Evolutionary conservation across 176 grass and related monocot species (phyloP).

Genomic region (Eleusine coracana): DNA sequence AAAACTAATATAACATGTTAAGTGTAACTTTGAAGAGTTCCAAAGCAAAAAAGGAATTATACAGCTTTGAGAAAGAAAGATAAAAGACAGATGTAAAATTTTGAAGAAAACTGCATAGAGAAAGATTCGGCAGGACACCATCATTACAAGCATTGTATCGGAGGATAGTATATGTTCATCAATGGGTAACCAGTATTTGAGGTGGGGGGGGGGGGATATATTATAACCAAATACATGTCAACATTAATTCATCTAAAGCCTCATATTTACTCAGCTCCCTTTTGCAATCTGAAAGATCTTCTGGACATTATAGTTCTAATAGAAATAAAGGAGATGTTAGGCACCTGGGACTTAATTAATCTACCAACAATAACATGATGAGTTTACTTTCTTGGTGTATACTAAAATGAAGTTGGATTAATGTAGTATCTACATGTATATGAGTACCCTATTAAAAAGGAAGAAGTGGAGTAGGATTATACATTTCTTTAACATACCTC

Average conservation of each 20-base stretch:
- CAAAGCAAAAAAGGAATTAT: not conserved
- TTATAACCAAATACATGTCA: constrained; percentile 28
- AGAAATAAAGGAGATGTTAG: constrained; percentile 28
- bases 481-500: constrained; percentile 63
- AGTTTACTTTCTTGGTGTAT: not conserved
- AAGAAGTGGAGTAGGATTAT: not conserved
- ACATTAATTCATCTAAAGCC: constrained; percentile 8
- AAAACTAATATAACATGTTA: constrained; percentile 63
- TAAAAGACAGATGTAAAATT: constrained; percentile 21
- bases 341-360: not conserved
- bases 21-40: constrained; percentile 36
- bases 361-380: not conserved
- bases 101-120: constrained; percentile 10
- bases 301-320: not conserved
- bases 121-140: constrained; percentile 22
- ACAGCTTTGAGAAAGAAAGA: not conserved
- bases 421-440: not conserved
- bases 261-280: constrained; percentile 3
- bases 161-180: constrained; percentile 9
- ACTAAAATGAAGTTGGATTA: not conserved
- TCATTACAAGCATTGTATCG: not conserved
- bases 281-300: constrained; percentile 31
- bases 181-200: not conserved
- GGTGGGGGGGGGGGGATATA: not conserved
- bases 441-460: not conserved